These are phyloP conservation scores for Leccinum subtestaceum DNA, from an alignment of 768 basidiomycete genomes.

Conservation along the genomic window DNA sequence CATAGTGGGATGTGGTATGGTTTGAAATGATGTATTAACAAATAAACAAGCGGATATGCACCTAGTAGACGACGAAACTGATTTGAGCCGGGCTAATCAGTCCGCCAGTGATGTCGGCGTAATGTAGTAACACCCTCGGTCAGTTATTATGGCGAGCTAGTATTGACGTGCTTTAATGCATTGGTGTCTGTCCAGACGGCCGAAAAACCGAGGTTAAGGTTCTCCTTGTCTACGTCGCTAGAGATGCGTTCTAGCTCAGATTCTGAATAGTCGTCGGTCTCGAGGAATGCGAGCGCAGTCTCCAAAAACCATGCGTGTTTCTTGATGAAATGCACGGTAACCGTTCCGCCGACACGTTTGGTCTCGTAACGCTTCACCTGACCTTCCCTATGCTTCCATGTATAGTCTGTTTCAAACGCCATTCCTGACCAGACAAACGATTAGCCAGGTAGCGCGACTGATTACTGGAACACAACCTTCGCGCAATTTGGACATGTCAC, in stretches of 20 bases:
- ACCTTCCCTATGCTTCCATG: constrained; percentile 75
- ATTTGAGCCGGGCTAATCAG: neutral
- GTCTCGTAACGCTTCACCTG: constrained; percentile 59
- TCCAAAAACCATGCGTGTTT: constrained; percentile 96
- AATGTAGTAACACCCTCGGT: neutral
- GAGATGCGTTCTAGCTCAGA: constrained; percentile 23
- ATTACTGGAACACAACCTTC: constrained; percentile 46
- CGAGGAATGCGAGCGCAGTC: constrained; percentile 84
- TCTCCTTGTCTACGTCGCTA: constrained; percentile 8
- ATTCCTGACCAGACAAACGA: constrained; percentile 40
- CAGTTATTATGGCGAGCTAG: constrained; percentile 6
- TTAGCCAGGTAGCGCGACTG: constrained; percentile 1
- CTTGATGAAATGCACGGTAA: constrained; percentile 97
- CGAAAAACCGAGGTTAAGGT: constrained; percentile 21
- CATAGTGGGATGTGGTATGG: constrained; percentile 8
- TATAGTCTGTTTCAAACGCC: constrained; percentile 56
- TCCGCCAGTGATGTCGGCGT: neutral
- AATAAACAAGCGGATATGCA: constrained; percentile 19
- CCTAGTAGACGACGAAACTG: neutral
- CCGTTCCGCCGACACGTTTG: constrained; percentile 82
- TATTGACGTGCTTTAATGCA: constrained; percentile 18
- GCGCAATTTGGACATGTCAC: constrained; percentile 68
- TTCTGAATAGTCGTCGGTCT: constrained; percentile 70
- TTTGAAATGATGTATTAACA: constrained; percentile 10
- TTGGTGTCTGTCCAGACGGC: constrained; percentile 31